These are phyloP conservation scores for Umbelopsis sp. DNA, from an alignment of 192 early-diverging fungal species.

Conservation along the genomic window DNA sequence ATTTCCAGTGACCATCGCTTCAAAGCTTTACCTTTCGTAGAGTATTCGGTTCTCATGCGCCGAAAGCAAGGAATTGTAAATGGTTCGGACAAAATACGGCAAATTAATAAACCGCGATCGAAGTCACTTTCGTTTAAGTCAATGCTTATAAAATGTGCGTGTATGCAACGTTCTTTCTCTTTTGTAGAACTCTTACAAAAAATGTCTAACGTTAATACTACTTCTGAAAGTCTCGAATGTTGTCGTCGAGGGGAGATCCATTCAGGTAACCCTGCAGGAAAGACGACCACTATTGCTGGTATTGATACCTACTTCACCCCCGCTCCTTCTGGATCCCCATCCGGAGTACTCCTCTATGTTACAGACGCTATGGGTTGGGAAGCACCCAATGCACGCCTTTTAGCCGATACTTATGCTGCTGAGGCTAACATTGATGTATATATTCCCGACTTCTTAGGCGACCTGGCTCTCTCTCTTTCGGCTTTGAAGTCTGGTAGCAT, in stretches of 20 bases:
- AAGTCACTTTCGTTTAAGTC: no score
- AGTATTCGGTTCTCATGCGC: no score
- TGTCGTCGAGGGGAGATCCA: constrained; percentile 2
- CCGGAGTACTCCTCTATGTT: not conserved
- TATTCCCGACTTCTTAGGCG: not conserved
- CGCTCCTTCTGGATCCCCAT: not conserved
- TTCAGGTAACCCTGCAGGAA: not conserved
- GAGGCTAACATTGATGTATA: constrained; percentile 15
- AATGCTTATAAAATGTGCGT: no score
- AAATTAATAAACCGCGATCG: no score
- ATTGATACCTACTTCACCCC: not conserved
- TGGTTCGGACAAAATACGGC: no score
- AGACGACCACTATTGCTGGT: constrained; percentile 8
- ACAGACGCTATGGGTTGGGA: constrained; percentile 5
- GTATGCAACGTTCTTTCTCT: no score
- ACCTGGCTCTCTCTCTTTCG: not conserved
- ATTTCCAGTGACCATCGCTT: no score
- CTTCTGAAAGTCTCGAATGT: not conserved
- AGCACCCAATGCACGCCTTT: not conserved
- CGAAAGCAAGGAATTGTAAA: no score
- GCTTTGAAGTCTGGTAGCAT: not conserved
- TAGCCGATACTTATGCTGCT: constrained; percentile 10
- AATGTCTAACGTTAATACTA: not conserved
- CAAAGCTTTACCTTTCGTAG: no score
- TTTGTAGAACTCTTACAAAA: not conserved